Evolutionary conservation across 768 basidiomycete genomes (phyloP).

Genomic region (Porpolomopsis calyptriformis): DNA sequence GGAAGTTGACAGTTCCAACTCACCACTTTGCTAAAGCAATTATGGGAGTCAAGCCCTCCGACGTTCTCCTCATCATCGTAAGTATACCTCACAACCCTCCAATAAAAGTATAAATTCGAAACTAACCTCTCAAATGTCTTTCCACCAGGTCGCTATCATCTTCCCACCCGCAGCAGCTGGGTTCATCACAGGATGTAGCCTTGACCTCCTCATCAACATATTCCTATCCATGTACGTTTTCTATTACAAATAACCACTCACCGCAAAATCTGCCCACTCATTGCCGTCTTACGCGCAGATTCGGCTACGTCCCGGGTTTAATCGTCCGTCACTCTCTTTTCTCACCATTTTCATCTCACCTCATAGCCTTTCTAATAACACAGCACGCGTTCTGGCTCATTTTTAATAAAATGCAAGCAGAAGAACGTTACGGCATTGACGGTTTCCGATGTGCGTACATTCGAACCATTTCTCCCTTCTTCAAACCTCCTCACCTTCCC

Average conservation of each 20-base stretch:
- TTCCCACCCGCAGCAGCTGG: slow-evolving; percentile 75
- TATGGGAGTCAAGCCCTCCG: slow-evolving; percentile 42
- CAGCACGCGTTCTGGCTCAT: slow-evolving; percentile 82
- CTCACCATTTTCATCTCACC: background rate
- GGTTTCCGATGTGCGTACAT: slow-evolving; percentile 60
- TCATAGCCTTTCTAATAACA: background rate
- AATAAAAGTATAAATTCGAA: background rate
- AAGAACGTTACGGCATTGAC: slow-evolving; percentile 68
- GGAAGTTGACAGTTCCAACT: too few relatives aligned
- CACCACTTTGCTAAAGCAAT: background rate
- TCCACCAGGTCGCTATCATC: slow-evolving; percentile 55
- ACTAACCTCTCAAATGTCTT: background rate
- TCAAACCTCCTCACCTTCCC: background rate
- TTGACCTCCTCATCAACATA: slow-evolving; percentile 81
- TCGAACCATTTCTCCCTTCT: background rate
- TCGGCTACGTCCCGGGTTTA: slow-evolving; percentile 70
- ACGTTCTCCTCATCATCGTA: slow-evolving; percentile 72
- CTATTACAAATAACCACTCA: background rate
- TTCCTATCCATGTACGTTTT: slow-evolving; percentile 55
- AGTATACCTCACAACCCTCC: slow-evolving; percentile 15
- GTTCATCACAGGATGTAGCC: slow-evolving; percentile 73
- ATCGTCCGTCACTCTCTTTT: slow-evolving; percentile 19
- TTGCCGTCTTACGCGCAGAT: slow-evolving; percentile 10
- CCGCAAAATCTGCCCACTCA: background rate
- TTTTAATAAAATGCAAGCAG: slow-evolving; percentile 82